A percentile compares a stretch with the other conserved stretches of the same genome.
phyloP scores from a whole-genome alignment of 139 green algal species.

The Gonium pectorale region DNA sequence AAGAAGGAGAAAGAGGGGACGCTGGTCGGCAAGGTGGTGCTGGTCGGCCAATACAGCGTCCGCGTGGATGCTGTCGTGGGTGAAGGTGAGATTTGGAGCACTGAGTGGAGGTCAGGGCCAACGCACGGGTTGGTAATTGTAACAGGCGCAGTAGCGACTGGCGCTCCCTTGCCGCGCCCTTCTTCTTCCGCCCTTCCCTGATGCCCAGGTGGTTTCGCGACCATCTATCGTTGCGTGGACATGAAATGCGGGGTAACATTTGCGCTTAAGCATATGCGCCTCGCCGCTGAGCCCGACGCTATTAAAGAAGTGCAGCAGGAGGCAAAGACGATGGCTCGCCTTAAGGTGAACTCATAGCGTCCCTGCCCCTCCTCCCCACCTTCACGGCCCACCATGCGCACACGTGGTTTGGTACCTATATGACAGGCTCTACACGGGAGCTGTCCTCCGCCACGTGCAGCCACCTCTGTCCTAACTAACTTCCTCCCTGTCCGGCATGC shows the following conservation, averaged over 20 bases:
- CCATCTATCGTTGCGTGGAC: constrained; percentile 78
- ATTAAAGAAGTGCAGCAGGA: constrained; percentile 53
- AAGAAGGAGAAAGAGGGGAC: constrained; percentile 15
- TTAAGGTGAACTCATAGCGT: constrained; percentile 3
- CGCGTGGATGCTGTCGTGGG: constrained; percentile 67
- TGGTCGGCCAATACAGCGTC: constrained; percentile 54
- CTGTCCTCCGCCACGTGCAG: no score
- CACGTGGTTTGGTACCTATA: no score
- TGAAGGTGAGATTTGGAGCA: constrained; percentile 72
- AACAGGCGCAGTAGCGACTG: neutral
- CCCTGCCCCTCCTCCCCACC: neutral
- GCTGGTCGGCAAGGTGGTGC: constrained; percentile 59
- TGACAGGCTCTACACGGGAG: no score
- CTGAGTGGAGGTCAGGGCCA: no score
- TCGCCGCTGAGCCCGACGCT: constrained; percentile 69
- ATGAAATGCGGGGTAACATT: constrained; percentile 53
- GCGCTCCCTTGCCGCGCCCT: neutral
- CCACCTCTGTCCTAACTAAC: no score
- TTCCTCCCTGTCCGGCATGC: no score
- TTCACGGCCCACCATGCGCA: no score
- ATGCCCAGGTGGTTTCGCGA: constrained; percentile 56
- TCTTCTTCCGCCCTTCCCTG: neutral
- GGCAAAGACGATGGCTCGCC: constrained; percentile 49
- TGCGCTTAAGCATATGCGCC: constrained; percentile 86
- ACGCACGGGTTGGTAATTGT: no score